Base-by-base conservation (phyloP, 2,329 filamentous ascomycete genomes). In the Calonectria ilicicola region DNA sequence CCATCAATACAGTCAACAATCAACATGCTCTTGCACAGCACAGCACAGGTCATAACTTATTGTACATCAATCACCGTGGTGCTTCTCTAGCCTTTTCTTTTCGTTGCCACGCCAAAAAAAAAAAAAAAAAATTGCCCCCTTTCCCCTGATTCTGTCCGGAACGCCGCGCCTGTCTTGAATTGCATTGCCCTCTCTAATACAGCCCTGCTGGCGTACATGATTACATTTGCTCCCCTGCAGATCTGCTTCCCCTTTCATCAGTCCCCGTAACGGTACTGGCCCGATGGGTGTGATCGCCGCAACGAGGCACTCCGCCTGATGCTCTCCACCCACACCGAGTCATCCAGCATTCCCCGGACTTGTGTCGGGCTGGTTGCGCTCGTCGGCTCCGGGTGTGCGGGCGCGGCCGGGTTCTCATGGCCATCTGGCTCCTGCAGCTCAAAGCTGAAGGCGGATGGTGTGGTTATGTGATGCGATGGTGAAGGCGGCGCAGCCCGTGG, bases 271-370 rank as follows among this genome's bases (percentile, higher is more conserved):
- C 80, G 77, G 46, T 81, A 80, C 67, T 84, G 82, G 46, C 81
- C 81, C 64, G 81, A 79, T 27, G 85, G 82, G 17, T 79, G 75
- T 58, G 86, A 85, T 76, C 84, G 86, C 65, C 86, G 85, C 66
- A 89, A 89, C 66, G 95, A 98, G 78, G 97, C 95, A 85, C 95
- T 98, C 74, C 95, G 90, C 75, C 95, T 89, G 76, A 98, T 95
- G 86, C 94, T 98, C 85, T 98, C 95, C 65, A 96, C 94, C 96
- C 96, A 98, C 19, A 94, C 93, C 21, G 95, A 97, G 80, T 96
- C 94, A 80, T 97, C 95, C 67, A 98, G 89, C 81, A 97, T 94
- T 77, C 95, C 92, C 82, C 96, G 91, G 77, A 97, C 94, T 79
- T 95, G 93, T 60, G 92, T 90, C 63, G 93, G 92, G 80, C 91